phyloP scores from a whole-genome alignment of 176 grass and related monocot genomes.

The Rhynchospora pubera region DNA sequence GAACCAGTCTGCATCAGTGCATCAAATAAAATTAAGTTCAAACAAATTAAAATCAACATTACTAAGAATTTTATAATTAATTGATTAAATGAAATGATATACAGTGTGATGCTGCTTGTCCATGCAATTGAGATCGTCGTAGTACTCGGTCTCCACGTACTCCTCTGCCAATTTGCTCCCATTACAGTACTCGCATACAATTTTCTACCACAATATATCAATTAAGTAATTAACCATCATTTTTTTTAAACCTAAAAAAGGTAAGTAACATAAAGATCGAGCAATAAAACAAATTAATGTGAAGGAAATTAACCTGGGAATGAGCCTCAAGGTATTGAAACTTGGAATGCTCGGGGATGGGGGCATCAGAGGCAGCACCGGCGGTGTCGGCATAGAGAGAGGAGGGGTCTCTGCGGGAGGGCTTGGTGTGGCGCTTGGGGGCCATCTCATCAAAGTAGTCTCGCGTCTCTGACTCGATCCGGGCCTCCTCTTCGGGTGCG shows the following conservation, averaged over 20 bases:
- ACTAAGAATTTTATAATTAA: not conserved
- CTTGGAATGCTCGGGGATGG: conserved; percentile 57
- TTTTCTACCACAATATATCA: no score
- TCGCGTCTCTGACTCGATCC: conserved; percentile 45
- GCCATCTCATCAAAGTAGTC: conserved; percentile 49
- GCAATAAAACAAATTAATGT: no score
- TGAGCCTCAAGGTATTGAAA: conserved; percentile 55
- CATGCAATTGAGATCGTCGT: conserved; percentile 58
- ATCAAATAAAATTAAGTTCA: not conserved
- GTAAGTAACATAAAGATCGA: no score
- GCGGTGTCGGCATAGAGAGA: conserved; percentile 4
- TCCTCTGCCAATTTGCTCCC: conserved; percentile 49
- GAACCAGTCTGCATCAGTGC: conserved; percentile 66
- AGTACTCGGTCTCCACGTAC: conserved; percentile 82
- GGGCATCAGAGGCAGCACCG: not conserved
- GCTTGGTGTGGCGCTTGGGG: conserved; percentile 85
- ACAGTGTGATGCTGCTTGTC: conserved; percentile 91
- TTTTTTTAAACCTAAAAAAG: no score
- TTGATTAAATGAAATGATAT: not conserved
- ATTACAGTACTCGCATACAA: conserved; percentile 20
- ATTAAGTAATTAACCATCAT: no score
- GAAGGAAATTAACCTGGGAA: conserved; percentile 6
- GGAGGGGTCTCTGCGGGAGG: conserved; percentile 65
- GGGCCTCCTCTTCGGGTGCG: conserved; percentile 37
- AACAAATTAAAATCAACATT: no score